phyloP scores from a whole-genome alignment of 495 filamentous ascomycete genomes.

The Copromyces sp. region DNA sequence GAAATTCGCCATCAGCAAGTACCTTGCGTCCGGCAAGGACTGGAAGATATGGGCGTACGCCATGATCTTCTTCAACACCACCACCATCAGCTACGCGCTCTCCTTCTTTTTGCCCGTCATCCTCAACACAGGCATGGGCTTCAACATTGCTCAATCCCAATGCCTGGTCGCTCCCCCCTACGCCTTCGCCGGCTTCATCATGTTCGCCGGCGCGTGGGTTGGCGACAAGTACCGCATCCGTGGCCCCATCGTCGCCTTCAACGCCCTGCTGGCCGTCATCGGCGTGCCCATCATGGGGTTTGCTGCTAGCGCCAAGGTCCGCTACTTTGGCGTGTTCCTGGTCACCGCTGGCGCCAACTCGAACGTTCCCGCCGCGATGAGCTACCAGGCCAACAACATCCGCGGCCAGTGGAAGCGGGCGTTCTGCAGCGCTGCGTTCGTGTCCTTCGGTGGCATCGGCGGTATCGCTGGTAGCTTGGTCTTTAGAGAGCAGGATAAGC shows the following conservation, averaged over 20 bases:
- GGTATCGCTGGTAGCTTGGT: constrained; percentile 50
- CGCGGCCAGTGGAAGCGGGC: constrained; percentile 59
- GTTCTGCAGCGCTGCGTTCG: constrained; percentile 48
- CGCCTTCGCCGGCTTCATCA: constrained; percentile 48
- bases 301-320: constrained; percentile 34
- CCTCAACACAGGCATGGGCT: constrained; percentile 47
- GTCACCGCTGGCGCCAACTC: constrained; percentile 49
- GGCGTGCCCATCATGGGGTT: constrained; percentile 46
- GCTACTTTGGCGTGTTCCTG: constrained; percentile 58
- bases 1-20: constrained; percentile 40
- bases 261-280: constrained; percentile 36
- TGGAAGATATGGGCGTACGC: constrained; percentile 54
- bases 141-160: constrained; percentile 43
- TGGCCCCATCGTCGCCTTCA: constrained; percentile 47
- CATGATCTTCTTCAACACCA: constrained; percentile 48
- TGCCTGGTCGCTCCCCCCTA: constrained; percentile 58
- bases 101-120: constrained; percentile 62
- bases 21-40: constrained; percentile 40
- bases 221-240: constrained; percentile 49
- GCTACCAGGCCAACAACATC: constrained; percentile 61
- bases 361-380: constrained; percentile 48
- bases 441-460: constrained; percentile 49
- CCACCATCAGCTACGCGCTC: constrained; percentile 52
- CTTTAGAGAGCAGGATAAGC: constrained; percentile 35
- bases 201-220: constrained; percentile 41